Evolutionary conservation across 495 filamentous ascomycete species (phyloP).

Genomic region (Amorphotheca resinae): DNA sequence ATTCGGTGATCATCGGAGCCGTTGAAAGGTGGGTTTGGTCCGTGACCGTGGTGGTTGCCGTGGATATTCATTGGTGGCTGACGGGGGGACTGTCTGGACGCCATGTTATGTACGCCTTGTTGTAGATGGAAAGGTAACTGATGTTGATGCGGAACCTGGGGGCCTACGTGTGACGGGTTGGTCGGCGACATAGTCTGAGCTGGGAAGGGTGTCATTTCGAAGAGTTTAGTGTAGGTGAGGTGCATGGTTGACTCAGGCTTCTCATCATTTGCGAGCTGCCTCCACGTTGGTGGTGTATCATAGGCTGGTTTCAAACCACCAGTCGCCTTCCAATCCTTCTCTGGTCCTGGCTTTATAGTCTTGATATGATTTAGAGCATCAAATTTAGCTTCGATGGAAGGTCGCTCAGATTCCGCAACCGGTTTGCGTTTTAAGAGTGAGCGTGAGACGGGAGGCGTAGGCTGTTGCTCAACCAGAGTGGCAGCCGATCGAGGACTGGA

Average conservation of each 20-base stretch:
- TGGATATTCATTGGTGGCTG: conserved; percentile 56
- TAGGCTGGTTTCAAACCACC: conserved; percentile 67
- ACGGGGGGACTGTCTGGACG: conserved; percentile 48
- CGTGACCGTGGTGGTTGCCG: conserved; percentile 46
- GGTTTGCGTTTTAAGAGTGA: conserved; percentile 44
- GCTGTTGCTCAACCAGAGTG: conserved; percentile 31
- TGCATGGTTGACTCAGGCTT: conserved; percentile 44
- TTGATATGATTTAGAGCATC: conserved; percentile 56
- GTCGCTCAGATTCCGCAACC: conserved; percentile 35
- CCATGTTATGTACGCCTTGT: conserved; percentile 26
- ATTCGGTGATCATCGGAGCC: conserved; percentile 74
- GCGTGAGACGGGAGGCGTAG: conserved; percentile 34
- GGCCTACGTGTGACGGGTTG: conserved; percentile 40
- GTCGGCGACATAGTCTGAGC: conserved; percentile 51
- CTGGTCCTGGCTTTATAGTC: conserved; percentile 58
- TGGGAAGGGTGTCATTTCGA: conserved; percentile 48
- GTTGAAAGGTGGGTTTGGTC: conserved; percentile 46
- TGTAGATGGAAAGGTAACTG: conserved; percentile 61
- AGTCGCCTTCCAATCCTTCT: conserved; percentile 47
- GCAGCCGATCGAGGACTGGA: conserved; percentile 51
- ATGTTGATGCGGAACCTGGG: conserved; percentile 50
- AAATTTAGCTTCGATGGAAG: conserved; percentile 35
- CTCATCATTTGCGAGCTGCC: conserved; percentile 45
- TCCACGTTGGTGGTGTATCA: conserved; percentile 72
- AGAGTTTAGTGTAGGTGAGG: conserved; percentile 58